A percentile compares a stretch with the other conserved stretches of the same genome.
Evolutionary conservation across 2,329 filamentous ascomycete species (phyloP).

Genomic region (Setomelanomma holmii): DNA sequence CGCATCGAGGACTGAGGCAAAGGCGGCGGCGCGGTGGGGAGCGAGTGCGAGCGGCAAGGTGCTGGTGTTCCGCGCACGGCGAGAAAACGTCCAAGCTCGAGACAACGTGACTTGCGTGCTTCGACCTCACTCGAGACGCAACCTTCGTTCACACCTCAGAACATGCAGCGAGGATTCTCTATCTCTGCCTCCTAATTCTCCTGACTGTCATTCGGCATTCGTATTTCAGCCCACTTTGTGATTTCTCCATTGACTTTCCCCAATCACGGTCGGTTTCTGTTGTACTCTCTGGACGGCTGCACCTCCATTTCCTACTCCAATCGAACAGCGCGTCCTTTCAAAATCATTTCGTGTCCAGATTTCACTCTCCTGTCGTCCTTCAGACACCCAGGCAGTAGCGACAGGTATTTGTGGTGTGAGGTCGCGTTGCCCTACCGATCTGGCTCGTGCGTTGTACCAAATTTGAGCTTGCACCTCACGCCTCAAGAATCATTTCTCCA

Average conservation of each 20-base stretch:
- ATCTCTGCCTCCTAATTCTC: not conserved
- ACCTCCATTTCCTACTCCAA: constrained; percentile 11
- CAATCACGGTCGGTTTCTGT: too few species aligned
- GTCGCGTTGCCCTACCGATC: constrained; percentile 18
- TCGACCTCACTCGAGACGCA: constrained; percentile 15
- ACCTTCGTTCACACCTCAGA: constrained; percentile 12
- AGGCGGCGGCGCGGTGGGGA: constrained; percentile 26
- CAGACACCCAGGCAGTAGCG: not conserved
- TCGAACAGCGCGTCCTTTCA: not conserved
- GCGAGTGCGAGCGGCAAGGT: constrained; percentile 17
- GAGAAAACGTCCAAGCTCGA: constrained; percentile 9
- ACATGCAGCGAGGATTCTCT: not conserved
- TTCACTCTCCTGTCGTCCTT: not conserved
- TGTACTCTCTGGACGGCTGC: too few species aligned
- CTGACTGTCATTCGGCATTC: too few species aligned
- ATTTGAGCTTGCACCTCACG: constrained; percentile 30
- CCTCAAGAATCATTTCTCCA: constrained; percentile 19
- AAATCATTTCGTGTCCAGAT: not conserved
- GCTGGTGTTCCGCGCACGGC: not conserved
- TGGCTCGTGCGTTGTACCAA: constrained; percentile 40
- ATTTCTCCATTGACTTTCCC: constrained; percentile 10
- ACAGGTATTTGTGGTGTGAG: constrained; percentile 1
- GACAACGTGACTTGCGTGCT: constrained; percentile 22
- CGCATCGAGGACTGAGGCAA: constrained; percentile 30
- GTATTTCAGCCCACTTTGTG: too few species aligned